Base-by-base conservation (phyloP, 345 rosid species). In the Lepidium didymum region DNA sequence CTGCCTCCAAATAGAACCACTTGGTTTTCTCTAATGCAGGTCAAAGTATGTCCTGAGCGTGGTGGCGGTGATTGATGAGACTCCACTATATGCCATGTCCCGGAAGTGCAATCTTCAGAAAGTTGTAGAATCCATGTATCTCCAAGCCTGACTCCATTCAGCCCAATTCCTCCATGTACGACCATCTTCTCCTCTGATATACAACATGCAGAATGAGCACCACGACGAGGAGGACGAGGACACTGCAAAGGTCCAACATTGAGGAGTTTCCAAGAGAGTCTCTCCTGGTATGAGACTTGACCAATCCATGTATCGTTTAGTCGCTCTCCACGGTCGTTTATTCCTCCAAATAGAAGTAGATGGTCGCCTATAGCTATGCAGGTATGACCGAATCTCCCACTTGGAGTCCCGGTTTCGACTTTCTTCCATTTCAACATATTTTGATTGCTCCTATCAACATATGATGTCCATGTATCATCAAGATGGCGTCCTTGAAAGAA, bases 371-470 rank as follows among this genome's bases (percentile, higher is more conserved):
- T 68, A 27, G 75, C 81, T 1, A 86, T 78, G 72, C 97, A 87
- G 7, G 97, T 78, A 63, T 94, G 99, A 41, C 99, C 99, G 18
- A 94, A 94, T 80, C 99, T 83, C 46, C 99, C 97, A 55, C 95
- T 87, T 2, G 92, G 99, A 52, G 78, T 79, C 19, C 94, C 95
- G 8, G 88, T 75, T 35, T 74, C 73, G 6, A 89, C 81, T 81
- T 82, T 94, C 62, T 78, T 84, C 97, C 97, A 94, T 42, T 60
- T 76, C 62, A 82, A 34, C 31, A 27, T 78, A 36, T 77, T 81
- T 12, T 21, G 83, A 25, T 82, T 79, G 38, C 82, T 81, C 57
- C 82, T 81, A 12, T 88, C 91, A 5, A 78, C 62, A 42, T 82
- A 80, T 31, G 95, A 87, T 41, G 82, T 82, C 97, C 99, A 94